A percentile compares a stretch with the other conserved stretches of the same genome.
Evolutionary conservation across 108 stramenopile genomes (phyloP).

Genomic region (Skeletonema potamos): DNA sequence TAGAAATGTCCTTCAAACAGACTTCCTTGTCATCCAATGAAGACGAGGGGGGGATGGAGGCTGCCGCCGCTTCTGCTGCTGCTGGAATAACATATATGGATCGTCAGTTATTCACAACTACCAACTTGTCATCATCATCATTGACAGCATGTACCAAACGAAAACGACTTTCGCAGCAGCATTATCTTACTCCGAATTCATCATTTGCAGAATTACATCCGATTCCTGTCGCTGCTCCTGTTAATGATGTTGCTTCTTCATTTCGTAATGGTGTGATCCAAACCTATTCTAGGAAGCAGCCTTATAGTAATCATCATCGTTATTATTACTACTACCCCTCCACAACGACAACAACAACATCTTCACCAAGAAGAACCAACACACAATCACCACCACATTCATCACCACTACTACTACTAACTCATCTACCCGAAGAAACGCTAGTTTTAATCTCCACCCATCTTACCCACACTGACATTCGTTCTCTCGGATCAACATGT

Average conservation of each 20-base stretch:
- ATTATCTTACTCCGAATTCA: conserved; percentile 1
- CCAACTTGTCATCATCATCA: not conserved
- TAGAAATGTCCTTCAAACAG: not conserved
- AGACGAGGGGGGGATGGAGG: not conserved
- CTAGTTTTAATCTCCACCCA: not conserved
- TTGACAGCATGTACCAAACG: not conserved
- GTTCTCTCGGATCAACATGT: not conserved
- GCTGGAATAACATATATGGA: not conserved
- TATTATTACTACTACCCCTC: too few species aligned
- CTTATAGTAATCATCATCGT: not conserved
- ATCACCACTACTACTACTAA: not conserved
- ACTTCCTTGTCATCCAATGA: not conserved
- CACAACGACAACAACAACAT: not conserved
- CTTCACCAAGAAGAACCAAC: too few species aligned
- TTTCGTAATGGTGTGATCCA: too few species aligned
- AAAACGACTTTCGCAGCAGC: not conserved
- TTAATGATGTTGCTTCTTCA: not conserved
- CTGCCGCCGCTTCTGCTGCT: not conserved
- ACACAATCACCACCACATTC: too few species aligned
- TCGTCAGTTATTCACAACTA: not conserved
- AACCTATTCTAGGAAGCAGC: too few species aligned
- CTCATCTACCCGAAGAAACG: conserved; percentile 4
- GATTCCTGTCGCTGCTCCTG: not conserved
- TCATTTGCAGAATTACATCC: not conserved
- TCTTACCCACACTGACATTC: not conserved